Evolutionary conservation across 2,329 filamentous ascomycete genomes (phyloP), one percentile per base, ranked within the genome.

Genomic region (Sclerotinia trifoliorum): DNA sequence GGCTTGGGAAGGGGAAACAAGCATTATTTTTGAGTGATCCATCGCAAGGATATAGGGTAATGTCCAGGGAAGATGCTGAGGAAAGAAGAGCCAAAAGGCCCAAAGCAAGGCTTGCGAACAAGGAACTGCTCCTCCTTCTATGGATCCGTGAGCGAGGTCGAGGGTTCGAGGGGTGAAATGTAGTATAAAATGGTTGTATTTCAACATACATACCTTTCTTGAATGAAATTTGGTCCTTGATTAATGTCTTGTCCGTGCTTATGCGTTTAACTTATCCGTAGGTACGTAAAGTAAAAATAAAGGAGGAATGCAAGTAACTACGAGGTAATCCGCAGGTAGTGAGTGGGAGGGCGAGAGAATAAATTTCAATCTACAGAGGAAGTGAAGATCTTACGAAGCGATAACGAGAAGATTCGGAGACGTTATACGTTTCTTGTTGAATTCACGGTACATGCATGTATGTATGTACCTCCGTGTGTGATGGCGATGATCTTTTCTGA

Each of bases 21-120:
- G 44, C 44, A 61, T 61, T 61, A 61, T 61, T 48, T 48, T 11
- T n/a, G 57, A 48, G 57, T 61, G 44, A 61, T 61, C 19, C 58
- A 49, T 26, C 44, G 44, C 58, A 61, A 61, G 58, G 58, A 15
- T 61, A 24, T 17, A 48, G 26, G 42, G 57, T 48, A 32, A n/a
- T 32, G 11, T 56, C 48, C 19, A 35, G 54, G 54, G 29, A n/a
- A 35, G n/a, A 32, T n/a, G 17, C 24, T 46, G 39, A 4, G n/a
- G 46, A 32, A 6, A 58, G 44, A 19, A 6, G 39, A 4, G 56
- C 15, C 6, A 6, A 7, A 58, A 32, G 29, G 19, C 29, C 21
- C 52, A 35, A 55, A 55, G 52, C 10, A 42, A 58, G 42, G 17
- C 24, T 44, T 3, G 24, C n/a, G 39, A 58, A 58, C 56, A 58